phyloP scores from a whole-genome alignment of 305 asterid genomes.

The Fraxinus albicans region DNA sequence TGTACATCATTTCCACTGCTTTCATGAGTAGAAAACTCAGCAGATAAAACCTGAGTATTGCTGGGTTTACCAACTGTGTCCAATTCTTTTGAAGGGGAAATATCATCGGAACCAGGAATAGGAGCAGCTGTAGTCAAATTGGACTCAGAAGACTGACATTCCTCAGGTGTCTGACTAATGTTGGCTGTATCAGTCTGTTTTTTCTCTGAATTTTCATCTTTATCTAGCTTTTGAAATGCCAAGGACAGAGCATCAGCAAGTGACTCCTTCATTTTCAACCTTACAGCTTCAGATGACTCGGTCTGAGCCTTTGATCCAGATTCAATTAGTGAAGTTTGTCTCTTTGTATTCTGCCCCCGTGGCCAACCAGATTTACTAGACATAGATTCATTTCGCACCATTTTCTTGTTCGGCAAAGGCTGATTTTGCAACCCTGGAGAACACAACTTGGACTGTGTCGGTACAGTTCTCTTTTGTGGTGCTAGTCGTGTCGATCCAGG shows the following conservation, averaged over 20 bases:
- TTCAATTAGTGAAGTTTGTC: conserved; percentile 45
- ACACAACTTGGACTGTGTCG: conserved; percentile 41
- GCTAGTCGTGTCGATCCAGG: conserved; percentile 39
- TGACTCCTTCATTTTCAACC: conserved; percentile 97
- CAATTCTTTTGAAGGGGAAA: conserved; percentile 30
- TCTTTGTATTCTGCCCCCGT: conserved; percentile 61
- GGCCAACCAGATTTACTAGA: conserved; percentile 58
- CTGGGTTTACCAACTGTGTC: conserved; percentile 30
- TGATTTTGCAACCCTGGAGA: conserved; percentile 37
- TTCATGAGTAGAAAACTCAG: conserved; percentile 39
- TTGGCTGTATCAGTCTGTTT: conserved; percentile 21
- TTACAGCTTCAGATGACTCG: conserved; percentile 65
- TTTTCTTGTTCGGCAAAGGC: conserved; percentile 41
- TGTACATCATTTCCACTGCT: conserved; percentile 39
- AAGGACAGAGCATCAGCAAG: conserved; percentile 72
- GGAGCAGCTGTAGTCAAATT: conserved; percentile 26
- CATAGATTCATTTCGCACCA: conserved; percentile 58
- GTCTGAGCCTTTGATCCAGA: conserved; percentile 50
- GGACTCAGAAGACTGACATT: conserved; percentile 40
- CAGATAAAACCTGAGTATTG: conserved; percentile 36
- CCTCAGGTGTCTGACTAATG: conserved; percentile 28
- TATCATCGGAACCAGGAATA: conserved; percentile 28
- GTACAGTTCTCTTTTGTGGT: conserved; percentile 36
- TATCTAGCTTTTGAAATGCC: conserved; percentile 44
- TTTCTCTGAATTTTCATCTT: conserved; percentile 38